Percentiles rank a stretch among this genome's conserved stretches.
Evolutionary conservation across 495 filamentous ascomycete genomes (phyloP).

Genomic region (Aspergillus cavernicola): DNA sequence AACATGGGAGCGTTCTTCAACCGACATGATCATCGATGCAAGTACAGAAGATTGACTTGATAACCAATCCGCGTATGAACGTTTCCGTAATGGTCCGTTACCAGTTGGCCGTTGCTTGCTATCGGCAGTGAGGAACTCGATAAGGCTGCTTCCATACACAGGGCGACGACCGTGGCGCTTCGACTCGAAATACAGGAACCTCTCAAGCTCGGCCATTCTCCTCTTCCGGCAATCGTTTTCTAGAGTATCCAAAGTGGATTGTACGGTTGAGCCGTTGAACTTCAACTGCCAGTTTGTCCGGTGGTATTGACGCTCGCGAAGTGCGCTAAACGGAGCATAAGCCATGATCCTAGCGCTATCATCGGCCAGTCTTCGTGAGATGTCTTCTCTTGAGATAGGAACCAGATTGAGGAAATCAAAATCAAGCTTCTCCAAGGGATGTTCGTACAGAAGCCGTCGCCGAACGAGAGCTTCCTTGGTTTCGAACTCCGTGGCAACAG

Average conservation of each 20-base stretch:
- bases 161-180: constrained; percentile 77
- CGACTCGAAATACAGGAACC: constrained; percentile 75
- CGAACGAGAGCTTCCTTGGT: constrained; percentile 71
- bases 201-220: constrained; percentile 73
- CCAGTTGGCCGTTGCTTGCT: constrained; percentile 42
- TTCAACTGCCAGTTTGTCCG: constrained; percentile 57
- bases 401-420: constrained; percentile 78
- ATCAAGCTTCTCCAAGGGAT: constrained; percentile 63
- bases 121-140: constrained; percentile 67
- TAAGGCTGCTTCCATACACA: constrained; percentile 71
- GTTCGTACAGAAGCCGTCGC: constrained; percentile 58
- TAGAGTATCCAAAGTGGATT: constrained; percentile 66
- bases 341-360: constrained; percentile 62
- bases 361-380: constrained; percentile 58
- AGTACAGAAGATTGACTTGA: constrained; percentile 66
- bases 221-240: constrained; percentile 68
- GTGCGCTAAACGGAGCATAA: constrained; percentile 55
- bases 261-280: constrained; percentile 60
- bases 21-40: constrained; percentile 64
- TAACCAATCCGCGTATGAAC: constrained; percentile 64
- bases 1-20: constrained; percentile 64
- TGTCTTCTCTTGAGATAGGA: constrained; percentile 65
- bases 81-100: constrained; percentile 38
- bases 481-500: constrained; percentile 74
- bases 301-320: constrained; percentile 59